These are phyloP conservation scores for Gryganskiella cystojenkinii DNA, from an alignment of 192 early-diverging fungal genomes.

Conservation along the genomic window DNA sequence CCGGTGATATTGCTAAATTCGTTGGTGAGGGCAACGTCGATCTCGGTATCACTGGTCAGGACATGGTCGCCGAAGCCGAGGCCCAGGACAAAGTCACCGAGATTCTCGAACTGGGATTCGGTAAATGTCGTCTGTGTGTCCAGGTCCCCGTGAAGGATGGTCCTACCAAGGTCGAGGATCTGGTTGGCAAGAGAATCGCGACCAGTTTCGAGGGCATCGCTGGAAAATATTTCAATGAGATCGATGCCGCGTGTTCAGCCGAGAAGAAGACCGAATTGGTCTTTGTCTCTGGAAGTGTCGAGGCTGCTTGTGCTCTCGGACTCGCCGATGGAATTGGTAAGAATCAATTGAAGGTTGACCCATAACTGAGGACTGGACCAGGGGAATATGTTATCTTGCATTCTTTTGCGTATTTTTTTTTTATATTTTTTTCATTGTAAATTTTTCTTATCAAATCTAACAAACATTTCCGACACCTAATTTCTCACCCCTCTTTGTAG, in stretches of 20 bases:
- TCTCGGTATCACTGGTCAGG: constrained; percentile 96
- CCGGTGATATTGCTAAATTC: constrained; percentile 95
- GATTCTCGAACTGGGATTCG: constrained; percentile 87
- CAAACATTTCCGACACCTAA: not conserved
- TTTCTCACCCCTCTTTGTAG: constrained; percentile 4
- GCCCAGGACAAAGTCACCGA: constrained; percentile 75
- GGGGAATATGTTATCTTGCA: too few species aligned
- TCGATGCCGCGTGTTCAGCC: constrained; percentile 67
- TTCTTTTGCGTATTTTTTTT: not conserved
- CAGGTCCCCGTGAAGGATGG: constrained; percentile 82
- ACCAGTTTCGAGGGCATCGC: constrained; percentile 89
- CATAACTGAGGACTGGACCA: too few species aligned
- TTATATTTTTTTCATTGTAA: too few species aligned
- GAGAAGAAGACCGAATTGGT: constrained; percentile 77
- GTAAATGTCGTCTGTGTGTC: constrained; percentile 91
- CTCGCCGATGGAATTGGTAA: constrained; percentile 96
- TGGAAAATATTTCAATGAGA: constrained; percentile 70
- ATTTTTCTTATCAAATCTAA: constrained; percentile 22
- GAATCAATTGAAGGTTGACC: too few species aligned
- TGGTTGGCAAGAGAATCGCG: constrained; percentile 94
- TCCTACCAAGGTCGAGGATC: constrained; percentile 62
- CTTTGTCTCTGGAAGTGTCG: constrained; percentile 94
- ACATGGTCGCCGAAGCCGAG: constrained; percentile 90
- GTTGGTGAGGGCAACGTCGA: constrained; percentile 97
- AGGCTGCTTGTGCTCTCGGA: constrained; percentile 95